Conservation (phyloP, 768 basidiomycete species). For the Mycena belliarum region DNA sequence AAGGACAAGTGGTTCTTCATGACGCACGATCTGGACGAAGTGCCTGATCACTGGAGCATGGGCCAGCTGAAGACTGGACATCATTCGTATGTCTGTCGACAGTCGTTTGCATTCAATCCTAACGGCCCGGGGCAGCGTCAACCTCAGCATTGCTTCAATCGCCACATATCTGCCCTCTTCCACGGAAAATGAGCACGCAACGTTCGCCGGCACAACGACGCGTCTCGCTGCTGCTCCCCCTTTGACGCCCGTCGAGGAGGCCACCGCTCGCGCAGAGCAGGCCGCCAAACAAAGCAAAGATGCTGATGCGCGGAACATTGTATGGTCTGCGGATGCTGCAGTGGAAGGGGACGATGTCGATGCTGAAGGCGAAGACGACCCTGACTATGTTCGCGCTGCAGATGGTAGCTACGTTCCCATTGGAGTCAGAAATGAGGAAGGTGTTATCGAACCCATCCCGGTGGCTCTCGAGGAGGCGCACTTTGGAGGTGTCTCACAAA, state of each 20-base stretch:
- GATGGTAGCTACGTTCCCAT: constrained; percentile 47
- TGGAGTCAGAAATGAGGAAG: constrained; percentile 59
- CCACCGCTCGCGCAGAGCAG: constrained; percentile 51
- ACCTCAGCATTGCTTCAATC: constrained; percentile 71
- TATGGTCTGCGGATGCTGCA: constrained; percentile 62
- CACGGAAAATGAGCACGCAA: constrained; percentile 56
- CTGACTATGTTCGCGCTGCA: constrained; percentile 38
- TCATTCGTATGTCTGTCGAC: constrained; percentile 55
- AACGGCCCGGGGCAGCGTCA: constrained; percentile 47
- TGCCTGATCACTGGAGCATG: constrained; percentile 71
- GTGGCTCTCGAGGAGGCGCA: constrained; percentile 41
- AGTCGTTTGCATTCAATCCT: not conserved
- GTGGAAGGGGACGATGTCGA: constrained; percentile 53
- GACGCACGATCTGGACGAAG: constrained; percentile 71
- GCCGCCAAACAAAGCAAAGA: constrained; percentile 62
- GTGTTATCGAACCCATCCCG: constrained; percentile 48
- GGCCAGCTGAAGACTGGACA: constrained; percentile 71
- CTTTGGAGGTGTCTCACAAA: constrained; percentile 53
- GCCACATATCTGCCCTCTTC: constrained; percentile 70
- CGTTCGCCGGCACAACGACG: constrained; percentile 52
- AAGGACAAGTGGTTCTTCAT: constrained; percentile 80
- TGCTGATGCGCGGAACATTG: constrained; percentile 59
- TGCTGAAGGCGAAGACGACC: constrained; percentile 62
- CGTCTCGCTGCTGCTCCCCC: constrained; percentile 31
- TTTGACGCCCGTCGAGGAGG: constrained; percentile 62